A percentile compares a stretch with the other conserved stretches of the same genome.
These are phyloP conservation scores for Auxenochlorella protothecoides DNA, from an alignment of 139 green algal genomes.

Conservation along the genomic window DNA sequence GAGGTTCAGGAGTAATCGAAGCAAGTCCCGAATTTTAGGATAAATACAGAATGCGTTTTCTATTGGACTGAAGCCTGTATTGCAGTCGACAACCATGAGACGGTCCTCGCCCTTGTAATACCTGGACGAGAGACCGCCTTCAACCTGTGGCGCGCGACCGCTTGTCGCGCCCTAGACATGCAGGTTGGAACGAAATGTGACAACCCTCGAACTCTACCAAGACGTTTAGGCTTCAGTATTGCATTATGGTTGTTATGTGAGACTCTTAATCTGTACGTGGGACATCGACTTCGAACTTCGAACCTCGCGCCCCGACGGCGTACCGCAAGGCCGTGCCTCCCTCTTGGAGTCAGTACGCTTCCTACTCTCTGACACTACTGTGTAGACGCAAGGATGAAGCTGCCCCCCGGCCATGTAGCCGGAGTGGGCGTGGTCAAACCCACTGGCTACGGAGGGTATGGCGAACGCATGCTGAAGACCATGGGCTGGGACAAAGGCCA, in stretches of 20 bases:
- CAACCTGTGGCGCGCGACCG: too few relatives aligned
- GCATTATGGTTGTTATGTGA: too few relatives aligned
- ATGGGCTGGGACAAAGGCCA: conserved; percentile 75
- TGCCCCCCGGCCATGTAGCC: conserved; percentile 63
- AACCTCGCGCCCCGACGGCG: not conserved
- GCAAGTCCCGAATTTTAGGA: too few relatives aligned
- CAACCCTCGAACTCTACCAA: conserved; percentile 9
- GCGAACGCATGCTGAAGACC: conserved; percentile 63
- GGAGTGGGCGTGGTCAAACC: conserved; percentile 56
- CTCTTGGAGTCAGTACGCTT: not conserved
- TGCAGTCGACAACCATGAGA: too few relatives aligned
- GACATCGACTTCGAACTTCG: not conserved
- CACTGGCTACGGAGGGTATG: conserved; percentile 63
- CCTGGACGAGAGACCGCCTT: too few relatives aligned
- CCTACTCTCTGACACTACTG: not conserved
- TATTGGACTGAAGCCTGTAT: too few relatives aligned
- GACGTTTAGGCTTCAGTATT: not conserved
- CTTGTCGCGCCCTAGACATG: too few relatives aligned
- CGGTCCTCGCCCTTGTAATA: too few relatives aligned
- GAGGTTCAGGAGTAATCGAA: too few relatives aligned
- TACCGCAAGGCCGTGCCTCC: too few relatives aligned
- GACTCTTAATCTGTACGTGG: not conserved
- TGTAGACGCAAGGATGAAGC: conserved; percentile 54
- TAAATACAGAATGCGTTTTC: too few relatives aligned
- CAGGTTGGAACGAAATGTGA: too few relatives aligned